Conservation (phyloP, 192 early-diverging fungal species). For the Umbelopsis sp. region DNA sequence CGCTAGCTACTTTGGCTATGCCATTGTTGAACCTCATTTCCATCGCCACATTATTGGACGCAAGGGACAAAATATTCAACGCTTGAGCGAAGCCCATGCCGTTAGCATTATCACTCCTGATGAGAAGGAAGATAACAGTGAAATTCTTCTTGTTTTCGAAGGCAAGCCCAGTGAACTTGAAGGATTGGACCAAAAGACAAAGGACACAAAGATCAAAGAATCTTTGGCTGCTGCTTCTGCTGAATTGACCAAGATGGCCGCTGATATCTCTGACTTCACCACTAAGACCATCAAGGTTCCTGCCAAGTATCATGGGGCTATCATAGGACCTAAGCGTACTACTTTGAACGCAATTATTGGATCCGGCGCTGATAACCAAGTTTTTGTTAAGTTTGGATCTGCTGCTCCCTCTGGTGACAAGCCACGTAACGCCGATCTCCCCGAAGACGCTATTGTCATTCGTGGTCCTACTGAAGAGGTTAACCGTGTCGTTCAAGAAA, state of each 20-base stretch:
- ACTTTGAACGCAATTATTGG: slow-evolving; percentile 74
- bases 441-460: slow-evolving; percentile 74
- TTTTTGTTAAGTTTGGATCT: slow-evolving; percentile 73
- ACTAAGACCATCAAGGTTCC: slow-evolving; percentile 65
- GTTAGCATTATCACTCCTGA: slow-evolving; percentile 85
- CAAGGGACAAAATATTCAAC: slow-evolving; percentile 61
- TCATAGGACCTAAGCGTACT: slow-evolving; percentile 77
- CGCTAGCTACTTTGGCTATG: slow-evolving; percentile 61
- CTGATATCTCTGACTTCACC: slow-evolving; percentile 61
- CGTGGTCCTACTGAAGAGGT: slow-evolving; percentile 82
- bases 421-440: slow-evolving; percentile 39
- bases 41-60: slow-evolving; percentile 70
- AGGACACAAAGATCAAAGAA: slow-evolving; percentile 49
- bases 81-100: slow-evolving; percentile 62
- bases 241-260: slow-evolving; percentile 68
- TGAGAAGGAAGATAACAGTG: slow-evolving; percentile 62
- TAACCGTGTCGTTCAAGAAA: slow-evolving; percentile 65
- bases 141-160: slow-evolving; percentile 81
- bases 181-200: slow-evolving; percentile 26
- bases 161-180: slow-evolving; percentile 45
- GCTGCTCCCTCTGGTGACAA: slow-evolving; percentile 47
- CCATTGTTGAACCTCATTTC: slow-evolving; percentile 77
- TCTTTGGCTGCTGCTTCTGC: slow-evolving; percentile 57
- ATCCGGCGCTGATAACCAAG: slow-evolving; percentile 55
- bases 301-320: slow-evolving; percentile 70